Evolutionary conservation across 2,329 filamentous ascomycete species (phyloP).

Genomic region (Fusarium duplospermum): DNA sequence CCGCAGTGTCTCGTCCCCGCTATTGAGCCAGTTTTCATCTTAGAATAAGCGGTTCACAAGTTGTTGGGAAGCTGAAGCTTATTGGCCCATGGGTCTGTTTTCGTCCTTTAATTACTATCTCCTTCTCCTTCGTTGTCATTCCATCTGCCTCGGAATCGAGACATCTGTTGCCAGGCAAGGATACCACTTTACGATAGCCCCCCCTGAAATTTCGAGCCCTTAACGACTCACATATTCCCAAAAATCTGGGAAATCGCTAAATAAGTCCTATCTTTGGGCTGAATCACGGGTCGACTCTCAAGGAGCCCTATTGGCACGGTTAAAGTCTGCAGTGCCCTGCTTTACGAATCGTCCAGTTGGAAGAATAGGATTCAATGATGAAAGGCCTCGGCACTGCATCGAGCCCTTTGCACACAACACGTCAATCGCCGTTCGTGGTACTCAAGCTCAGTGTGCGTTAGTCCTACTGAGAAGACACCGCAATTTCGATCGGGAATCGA

Average conservation of each 20-base stretch:
- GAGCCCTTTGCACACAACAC: background rate
- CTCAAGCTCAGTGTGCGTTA: background rate
- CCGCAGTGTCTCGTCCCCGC: slow-evolving; percentile 30
- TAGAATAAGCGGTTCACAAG: background rate
- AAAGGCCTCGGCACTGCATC: background rate
- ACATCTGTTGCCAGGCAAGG: background rate
- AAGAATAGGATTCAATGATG: background rate
- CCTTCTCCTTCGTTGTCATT: background rate
- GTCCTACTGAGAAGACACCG: background rate
- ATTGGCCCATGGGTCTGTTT: background rate
- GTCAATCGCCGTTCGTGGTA: background rate
- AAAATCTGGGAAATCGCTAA: background rate
- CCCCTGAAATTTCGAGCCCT: background rate
- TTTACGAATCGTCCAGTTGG: background rate
- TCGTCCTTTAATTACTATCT: background rate
- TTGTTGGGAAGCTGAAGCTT: slow-evolving; percentile 2
- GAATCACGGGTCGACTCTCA: background rate
- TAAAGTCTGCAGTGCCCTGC: background rate
- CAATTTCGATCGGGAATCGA: background rate
- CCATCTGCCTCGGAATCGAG: background rate
- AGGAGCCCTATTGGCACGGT: background rate
- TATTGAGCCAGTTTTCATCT: slow-evolving; percentile 23
- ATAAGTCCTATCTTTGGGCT: background rate
- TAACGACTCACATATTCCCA: background rate
- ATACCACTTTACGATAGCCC: background rate